Percentiles rank a stretch among this genome's conserved stretches.
phyloP scores from a whole-genome alignment of 2,329 filamentous ascomycete species.

The Ramularia endophylla region DNA sequence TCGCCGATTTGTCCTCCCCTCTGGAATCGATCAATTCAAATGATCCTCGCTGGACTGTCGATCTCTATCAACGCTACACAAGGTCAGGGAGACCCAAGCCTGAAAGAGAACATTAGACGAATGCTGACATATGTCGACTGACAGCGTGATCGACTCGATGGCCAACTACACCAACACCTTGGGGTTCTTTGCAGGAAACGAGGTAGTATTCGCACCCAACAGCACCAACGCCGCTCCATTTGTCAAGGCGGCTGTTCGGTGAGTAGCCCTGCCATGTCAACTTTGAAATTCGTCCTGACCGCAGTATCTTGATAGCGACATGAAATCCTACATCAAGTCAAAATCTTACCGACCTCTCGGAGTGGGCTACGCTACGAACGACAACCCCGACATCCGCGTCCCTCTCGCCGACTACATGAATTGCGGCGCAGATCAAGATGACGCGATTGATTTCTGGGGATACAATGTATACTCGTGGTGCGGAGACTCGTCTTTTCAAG shows the following conservation, averaged over 20 bases:
- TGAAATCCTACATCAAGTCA: constrained; percentile 82
- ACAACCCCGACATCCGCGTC: constrained; percentile 74
- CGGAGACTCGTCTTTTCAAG: constrained; percentile 67
- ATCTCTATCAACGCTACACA: constrained; percentile 74
- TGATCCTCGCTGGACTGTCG: constrained; percentile 69
- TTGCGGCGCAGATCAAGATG: constrained; percentile 59
- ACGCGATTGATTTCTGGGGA: constrained; percentile 90
- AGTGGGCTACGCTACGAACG: constrained; percentile 93
- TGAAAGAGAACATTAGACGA: no score
- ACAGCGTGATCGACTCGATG: constrained; percentile 70
- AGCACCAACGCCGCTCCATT: constrained; percentile 87
- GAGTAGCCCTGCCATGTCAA: no score
- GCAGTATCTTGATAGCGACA: constrained; percentile 59
- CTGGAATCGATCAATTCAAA: constrained; percentile 74
- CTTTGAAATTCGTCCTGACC: no score
- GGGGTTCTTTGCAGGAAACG: constrained; percentile 98
- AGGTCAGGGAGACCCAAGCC: no score
- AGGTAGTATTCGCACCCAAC: constrained; percentile 81
- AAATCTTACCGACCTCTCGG: constrained; percentile 72
- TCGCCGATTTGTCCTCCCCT: constrained; percentile 84
- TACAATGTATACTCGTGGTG: constrained; percentile 99
- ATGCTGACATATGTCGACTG: no score
- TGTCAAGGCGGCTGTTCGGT: constrained; percentile 90
- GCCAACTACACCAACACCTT: constrained; percentile 82
- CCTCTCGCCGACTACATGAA: constrained; percentile 89